Evolutionary conservation across 495 filamentous ascomycete species (phyloP).

Genomic region (Clohesyomyces aquaticus): DNA sequence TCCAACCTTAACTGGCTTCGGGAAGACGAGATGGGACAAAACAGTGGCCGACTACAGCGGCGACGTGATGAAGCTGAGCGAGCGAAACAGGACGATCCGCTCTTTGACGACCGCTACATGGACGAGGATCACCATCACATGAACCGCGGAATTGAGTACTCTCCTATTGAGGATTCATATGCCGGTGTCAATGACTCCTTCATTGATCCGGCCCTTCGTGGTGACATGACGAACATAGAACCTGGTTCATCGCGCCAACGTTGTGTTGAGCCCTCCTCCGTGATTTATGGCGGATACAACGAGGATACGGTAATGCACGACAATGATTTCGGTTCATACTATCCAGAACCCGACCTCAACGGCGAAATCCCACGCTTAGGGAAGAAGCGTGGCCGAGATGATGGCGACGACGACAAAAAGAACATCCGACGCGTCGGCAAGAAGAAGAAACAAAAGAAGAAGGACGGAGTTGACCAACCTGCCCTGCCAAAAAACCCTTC

Average conservation of each 20-base stretch:
- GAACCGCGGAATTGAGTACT: constrained; percentile 35
- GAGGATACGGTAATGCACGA: constrained; percentile 26
- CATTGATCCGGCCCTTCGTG: constrained; percentile 11
- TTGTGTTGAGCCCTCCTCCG: constrained; percentile 44
- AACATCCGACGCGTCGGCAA: constrained; percentile 21
- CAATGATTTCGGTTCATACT: constrained; percentile 16
- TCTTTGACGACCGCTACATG: constrained; percentile 46
- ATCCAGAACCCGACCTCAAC: constrained; percentile 32
- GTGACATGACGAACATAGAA: neutral
- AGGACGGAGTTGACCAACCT: constrained; percentile 32
- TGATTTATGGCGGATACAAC: constrained; percentile 40
- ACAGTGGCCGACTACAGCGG: constrained; percentile 54
- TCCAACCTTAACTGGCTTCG: constrained; percentile 82
- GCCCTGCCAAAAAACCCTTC: constrained; percentile 42
- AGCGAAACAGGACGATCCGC: constrained; percentile 51
- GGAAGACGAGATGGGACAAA: constrained; percentile 52
- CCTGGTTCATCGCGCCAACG: constrained; percentile 24
- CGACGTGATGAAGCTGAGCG: constrained; percentile 57
- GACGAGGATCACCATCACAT: constrained; percentile 33
- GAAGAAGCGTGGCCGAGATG: constrained; percentile 38
- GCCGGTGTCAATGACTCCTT: constrained; percentile 4
- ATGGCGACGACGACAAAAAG: constrained; percentile 37
- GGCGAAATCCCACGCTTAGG: constrained; percentile 28
- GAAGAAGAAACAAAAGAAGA: constrained; percentile 38
- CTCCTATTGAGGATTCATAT: constrained; percentile 20